A percentile compares a stretch with the other conserved stretches of the same genome.
These are phyloP conservation scores for Rhizoclosmatium globosum DNA, from an alignment of 192 early-diverging fungal species.

Conservation along the genomic window DNA sequence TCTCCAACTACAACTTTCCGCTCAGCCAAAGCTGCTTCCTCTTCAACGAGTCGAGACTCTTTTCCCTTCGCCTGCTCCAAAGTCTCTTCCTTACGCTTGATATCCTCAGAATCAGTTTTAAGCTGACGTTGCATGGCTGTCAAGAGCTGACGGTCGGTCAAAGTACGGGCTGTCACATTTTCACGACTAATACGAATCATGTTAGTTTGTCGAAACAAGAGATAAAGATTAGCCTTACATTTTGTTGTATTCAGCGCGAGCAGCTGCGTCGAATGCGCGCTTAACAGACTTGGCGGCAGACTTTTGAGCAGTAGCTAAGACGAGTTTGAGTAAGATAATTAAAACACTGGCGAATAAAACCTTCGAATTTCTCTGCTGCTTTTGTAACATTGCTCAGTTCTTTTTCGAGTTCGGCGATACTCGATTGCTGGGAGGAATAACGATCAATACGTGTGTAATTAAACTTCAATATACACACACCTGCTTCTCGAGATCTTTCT, in stretches of 20 bases:
- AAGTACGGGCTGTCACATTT: constrained; percentile 69
- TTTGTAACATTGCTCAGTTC: constrained; percentile 38
- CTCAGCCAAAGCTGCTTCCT: constrained; percentile 38
- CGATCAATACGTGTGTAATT: neutral
- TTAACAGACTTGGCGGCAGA: constrained; percentile 4
- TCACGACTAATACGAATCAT: constrained; percentile 64
- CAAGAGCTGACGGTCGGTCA: constrained; percentile 74
- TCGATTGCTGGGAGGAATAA: constrained; percentile 18
- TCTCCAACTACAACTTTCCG: constrained; percentile 41
- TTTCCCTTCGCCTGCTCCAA: constrained; percentile 36
- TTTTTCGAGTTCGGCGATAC: constrained; percentile 60
- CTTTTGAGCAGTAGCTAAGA: constrained; percentile 18
- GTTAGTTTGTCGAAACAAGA: neutral
- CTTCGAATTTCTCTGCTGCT: constrained; percentile 44
- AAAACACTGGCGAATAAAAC: neutral
- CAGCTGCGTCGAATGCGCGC: constrained; percentile 18
- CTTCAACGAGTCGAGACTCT: constrained; percentile 58
- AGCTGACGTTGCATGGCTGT: constrained; percentile 72
- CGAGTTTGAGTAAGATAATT: neutral
- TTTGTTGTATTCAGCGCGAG: constrained; percentile 58
- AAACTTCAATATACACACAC: constrained; percentile 1
- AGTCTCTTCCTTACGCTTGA: constrained; percentile 52
- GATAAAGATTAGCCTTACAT: constrained; percentile 39
- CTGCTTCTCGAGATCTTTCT: constrained; percentile 65
- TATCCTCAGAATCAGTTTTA: constrained; percentile 69